These are phyloP conservation scores for Nemophila menziesii DNA, from an alignment of 257 asterid species.

Conservation along the genomic window DNA sequence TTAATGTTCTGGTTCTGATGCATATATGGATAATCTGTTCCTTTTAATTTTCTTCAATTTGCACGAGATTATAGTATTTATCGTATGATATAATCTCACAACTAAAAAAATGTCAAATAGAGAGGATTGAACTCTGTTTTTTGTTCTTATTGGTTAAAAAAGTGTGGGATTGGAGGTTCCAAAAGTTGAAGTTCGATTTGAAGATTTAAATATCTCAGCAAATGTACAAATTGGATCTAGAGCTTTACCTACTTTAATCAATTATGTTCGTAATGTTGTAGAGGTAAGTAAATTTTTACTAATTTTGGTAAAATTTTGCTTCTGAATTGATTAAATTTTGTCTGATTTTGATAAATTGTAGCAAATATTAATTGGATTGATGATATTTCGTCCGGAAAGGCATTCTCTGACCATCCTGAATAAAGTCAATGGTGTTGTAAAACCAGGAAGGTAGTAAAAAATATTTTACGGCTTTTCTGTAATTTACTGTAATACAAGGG, in stretches of 20 bases:
- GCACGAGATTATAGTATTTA: neutral
- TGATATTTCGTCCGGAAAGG: slow-evolving; percentile 39
- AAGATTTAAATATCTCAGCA: slow-evolving; percentile 47
- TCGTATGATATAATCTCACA: neutral
- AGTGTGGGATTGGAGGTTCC: slow-evolving; percentile 71
- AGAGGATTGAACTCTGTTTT: neutral
- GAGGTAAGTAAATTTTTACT: slow-evolving; percentile 39
- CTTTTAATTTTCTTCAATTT: neutral
- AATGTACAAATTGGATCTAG: slow-evolving; percentile 66
- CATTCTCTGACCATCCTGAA: slow-evolving; percentile 54
- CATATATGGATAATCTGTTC: too few species aligned
- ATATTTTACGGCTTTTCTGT: too few species aligned
- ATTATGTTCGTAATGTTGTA: slow-evolving; percentile 44
- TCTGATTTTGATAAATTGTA: slow-evolving; percentile 19
- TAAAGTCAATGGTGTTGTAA: slow-evolving; percentile 53
- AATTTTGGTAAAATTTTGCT: neutral
- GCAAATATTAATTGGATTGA: slow-evolving; percentile 38
- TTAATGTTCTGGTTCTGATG: too few species aligned
- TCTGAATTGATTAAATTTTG: neutral
- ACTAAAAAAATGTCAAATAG: too few species aligned
- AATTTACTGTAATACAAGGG: too few species aligned
- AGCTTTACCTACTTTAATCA: slow-evolving; percentile 74
- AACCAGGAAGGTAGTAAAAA: slow-evolving; percentile 62
- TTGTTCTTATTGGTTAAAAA: neutral
- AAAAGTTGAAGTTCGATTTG: slow-evolving; percentile 70